Evolutionary conservation across 2,329 filamentous ascomycete genomes (phyloP), one percentile per base, ranked within the genome.

Genomic region (Tolypocladium guangdongense): DNA sequence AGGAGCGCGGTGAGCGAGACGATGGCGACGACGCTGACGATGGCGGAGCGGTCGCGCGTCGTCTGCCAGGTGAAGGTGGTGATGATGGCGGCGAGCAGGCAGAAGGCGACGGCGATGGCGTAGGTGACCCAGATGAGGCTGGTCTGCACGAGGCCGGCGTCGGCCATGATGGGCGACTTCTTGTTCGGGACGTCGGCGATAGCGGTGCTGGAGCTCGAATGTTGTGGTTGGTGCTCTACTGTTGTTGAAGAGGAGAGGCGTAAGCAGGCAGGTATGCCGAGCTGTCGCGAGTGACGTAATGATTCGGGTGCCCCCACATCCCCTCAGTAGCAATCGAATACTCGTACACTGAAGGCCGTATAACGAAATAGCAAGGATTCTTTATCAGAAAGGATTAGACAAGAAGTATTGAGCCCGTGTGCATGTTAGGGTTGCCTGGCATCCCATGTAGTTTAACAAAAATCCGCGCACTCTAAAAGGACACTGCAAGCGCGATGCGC

Each of bases 81-180:
- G 63, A 95, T 81, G 57, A 85, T 81, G 52, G 91, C 86, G 54
- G 90, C 84, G 59, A 86, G 73, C 51, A 95, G 80, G 57, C 92
- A 82, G 53, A 96, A 73, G 56, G 69, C 84, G 50, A 97, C 78
- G 53, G 88, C 91, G 55, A 92, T 81, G 56, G 86, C 89, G 69
- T 97, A 99, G 52, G 91, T 83, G 57, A 93, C 84, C 93, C 93
- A 99, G 70, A 97, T 97, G 60, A 97, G 78, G 65, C 88, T 89
- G 53, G 87, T 87, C 68, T 95, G 90, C 57, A 96, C 82, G 66
- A 93, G 76, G 64, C 77, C 78, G 57, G 77, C 75, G 63, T 69
- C 63, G 58, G 71, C 71, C 69, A 72, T 72, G 56, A 52, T 60
- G 60, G 56, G 41, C 43, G 49, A 36, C 33, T 33, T 52, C 47